phyloP scores from a whole-genome alignment of 2,329 filamentous ascomycete species.

The Colletotrichum eremochloae region DNA sequence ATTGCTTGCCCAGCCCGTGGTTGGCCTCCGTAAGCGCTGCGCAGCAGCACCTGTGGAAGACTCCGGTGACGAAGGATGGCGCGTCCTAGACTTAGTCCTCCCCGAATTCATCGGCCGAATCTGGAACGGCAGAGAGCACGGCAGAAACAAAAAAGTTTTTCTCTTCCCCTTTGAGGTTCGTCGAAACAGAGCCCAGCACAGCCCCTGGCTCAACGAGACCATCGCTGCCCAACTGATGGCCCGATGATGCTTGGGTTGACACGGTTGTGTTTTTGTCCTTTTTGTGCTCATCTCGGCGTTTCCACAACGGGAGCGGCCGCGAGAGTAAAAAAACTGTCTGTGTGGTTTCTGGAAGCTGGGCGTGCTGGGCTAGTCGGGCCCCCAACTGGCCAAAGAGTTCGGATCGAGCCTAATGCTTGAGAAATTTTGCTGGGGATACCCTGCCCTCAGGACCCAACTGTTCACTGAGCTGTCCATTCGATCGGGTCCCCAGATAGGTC shows the following conservation, averaged over 20 bases:
- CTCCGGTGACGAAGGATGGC: not conserved
- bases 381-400: constrained; percentile 31
- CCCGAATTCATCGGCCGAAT: not conserved
- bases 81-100: not conserved
- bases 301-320: constrained; percentile 33
- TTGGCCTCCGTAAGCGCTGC: constrained; percentile 40
- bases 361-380: constrained; percentile 11
- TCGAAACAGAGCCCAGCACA: constrained; percentile 22
- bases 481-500: constrained; percentile 23
- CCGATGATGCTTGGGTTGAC: constrained; percentile 23
- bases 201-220: constrained; percentile 25
- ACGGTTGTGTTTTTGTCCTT: constrained; percentile 29
- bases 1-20: constrained; percentile 14
- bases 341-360: constrained; percentile 22
- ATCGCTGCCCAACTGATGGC: constrained; percentile 39
- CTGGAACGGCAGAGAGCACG: constrained; percentile 1
- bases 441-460: constrained; percentile 33
- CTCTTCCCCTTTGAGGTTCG: not conserved
- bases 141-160: constrained; percentile 6
- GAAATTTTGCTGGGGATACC: constrained; percentile 17
- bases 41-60: constrained; percentile 3
- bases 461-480: constrained; percentile 9
- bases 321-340: constrained; percentile 8
- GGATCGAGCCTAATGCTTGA: constrained; percentile 31
- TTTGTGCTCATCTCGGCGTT: constrained; percentile 19